These are phyloP conservation scores for Cudoniella acicularis DNA, from an alignment of 495 filamentous ascomycete genomes.

Conservation along the genomic window DNA sequence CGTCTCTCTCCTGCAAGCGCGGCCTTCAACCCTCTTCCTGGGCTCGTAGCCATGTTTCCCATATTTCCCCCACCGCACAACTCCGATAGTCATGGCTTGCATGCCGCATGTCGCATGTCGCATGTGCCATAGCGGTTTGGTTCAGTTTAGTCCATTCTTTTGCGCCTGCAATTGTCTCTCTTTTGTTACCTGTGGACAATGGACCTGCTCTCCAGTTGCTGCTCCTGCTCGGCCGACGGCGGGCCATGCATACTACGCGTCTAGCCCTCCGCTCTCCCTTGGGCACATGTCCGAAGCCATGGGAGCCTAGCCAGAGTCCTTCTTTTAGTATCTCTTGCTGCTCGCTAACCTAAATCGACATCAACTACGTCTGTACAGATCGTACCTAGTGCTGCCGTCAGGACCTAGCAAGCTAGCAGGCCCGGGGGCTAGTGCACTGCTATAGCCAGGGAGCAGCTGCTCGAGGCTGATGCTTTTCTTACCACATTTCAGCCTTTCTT, in stretches of 20 bases:
- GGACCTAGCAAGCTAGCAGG: not conserved
- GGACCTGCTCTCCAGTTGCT: not conserved
- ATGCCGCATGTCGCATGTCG: too few relatives aligned
- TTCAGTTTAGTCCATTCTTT: not conserved
- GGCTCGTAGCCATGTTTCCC: not conserved
- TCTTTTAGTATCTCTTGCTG: constrained; percentile 11
- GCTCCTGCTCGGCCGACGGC: not conserved
- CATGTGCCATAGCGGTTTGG: too few relatives aligned
- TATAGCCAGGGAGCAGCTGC: not conserved
- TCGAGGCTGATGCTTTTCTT: constrained; percentile 26
- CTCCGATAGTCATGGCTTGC: not conserved
- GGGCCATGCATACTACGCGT: not conserved
- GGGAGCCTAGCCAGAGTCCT: constrained; percentile 11
- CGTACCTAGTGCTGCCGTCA: not conserved
- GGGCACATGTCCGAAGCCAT: constrained; percentile 5
- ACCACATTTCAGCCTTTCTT: constrained; percentile 23
- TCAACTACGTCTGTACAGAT: too few relatives aligned
- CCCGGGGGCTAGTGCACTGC: not conserved
- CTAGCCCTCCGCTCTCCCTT: not conserved
- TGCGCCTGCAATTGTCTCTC: not conserved
- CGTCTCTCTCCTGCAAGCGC: not conserved
- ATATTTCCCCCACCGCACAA: not conserved
- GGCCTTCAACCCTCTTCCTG: not conserved
- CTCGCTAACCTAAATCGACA: constrained; percentile 7
- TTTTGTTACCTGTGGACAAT: too few relatives aligned